phyloP scores from a whole-genome alignment of 352 stramenopile species.

The Phytophthora sp. region DNA sequence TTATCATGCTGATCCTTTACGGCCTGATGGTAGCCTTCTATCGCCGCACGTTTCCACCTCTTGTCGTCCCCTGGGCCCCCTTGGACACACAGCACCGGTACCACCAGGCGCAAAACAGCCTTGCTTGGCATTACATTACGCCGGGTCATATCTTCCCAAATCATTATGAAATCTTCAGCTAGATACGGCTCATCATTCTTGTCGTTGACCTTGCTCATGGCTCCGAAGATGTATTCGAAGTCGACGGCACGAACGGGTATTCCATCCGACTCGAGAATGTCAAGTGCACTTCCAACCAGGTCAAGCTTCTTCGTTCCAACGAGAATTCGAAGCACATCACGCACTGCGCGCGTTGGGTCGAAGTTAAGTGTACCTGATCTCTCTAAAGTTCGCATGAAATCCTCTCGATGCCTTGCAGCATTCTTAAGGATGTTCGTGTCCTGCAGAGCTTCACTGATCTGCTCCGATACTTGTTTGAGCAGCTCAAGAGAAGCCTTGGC shows the following conservation, averaged over 20 bases:
- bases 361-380: conserved; percentile 22
- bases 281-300: conserved; percentile 39
- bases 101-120: conserved; percentile 35
- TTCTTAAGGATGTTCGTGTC: conserved; percentile 14
- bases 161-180: conserved; percentile 38
- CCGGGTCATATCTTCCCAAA: conserved; percentile 52
- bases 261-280: conserved; percentile 35
- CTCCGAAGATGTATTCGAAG: conserved; percentile 46
- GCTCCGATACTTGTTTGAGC: conserved; percentile 38
- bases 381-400: conserved; percentile 23
- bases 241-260: conserved; percentile 39
- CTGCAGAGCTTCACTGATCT: conserved; percentile 32
- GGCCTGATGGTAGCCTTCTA: conserved; percentile 32
- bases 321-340: conserved; percentile 38
- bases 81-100: conserved; percentile 29
- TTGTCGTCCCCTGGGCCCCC: conserved; percentile 16
- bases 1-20: conserved; percentile 29
- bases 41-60: conserved; percentile 14
- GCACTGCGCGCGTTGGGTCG: conserved; percentile 24
- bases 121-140: conserved; percentile 45
- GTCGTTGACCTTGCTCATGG: conserved; percentile 43
- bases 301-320: conserved; percentile 35
- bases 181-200: conserved; percentile 19
- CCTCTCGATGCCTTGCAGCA: conserved; percentile 3
- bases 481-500: conserved; percentile 35